These are phyloP conservation scores for Quaeritorhiza haematococci DNA, from an alignment of 371 early-diverging fungal genomes.

Conservation along the genomic window DNA sequence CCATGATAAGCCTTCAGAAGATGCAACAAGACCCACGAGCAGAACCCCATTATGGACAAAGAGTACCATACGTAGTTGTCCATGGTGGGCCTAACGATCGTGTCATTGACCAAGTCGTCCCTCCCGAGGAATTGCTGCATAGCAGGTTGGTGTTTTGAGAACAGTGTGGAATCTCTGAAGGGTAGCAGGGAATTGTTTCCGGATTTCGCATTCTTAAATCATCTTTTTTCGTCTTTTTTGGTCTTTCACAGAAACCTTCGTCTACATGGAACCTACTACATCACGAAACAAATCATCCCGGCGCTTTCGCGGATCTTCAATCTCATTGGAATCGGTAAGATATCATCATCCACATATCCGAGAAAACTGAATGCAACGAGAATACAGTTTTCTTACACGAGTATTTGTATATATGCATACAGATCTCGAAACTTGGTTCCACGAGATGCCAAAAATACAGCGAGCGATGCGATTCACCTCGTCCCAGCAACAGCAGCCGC, in stretches of 20 bases:
- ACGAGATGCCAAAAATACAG: constrained; percentile 40
- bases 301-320: constrained; percentile 72
- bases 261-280: constrained; percentile 75
- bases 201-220: not conserved
- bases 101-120: constrained; percentile 66
- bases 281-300: constrained; percentile 78
- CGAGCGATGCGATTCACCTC: constrained; percentile 17
- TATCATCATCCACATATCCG: not conserved
- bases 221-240: not conserved
- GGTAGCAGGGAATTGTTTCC: not conserved
- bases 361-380: not conserved
- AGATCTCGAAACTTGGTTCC: constrained; percentile 41
- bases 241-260: constrained; percentile 50
- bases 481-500: not conserved
- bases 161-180: too few relatives aligned
- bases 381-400: not conserved
- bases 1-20: constrained; percentile 55
- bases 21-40: constrained; percentile 66
- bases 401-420: not conserved
- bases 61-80: constrained; percentile 83
- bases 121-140: constrained; percentile 58
- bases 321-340: constrained; percentile 63
- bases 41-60: constrained; percentile 80
- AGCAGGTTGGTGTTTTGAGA: constrained; percentile 32
- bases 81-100: constrained; percentile 59